Conservation (phyloP, 176 grass and related monocot species). For the Aegilops tauschii region DNA sequence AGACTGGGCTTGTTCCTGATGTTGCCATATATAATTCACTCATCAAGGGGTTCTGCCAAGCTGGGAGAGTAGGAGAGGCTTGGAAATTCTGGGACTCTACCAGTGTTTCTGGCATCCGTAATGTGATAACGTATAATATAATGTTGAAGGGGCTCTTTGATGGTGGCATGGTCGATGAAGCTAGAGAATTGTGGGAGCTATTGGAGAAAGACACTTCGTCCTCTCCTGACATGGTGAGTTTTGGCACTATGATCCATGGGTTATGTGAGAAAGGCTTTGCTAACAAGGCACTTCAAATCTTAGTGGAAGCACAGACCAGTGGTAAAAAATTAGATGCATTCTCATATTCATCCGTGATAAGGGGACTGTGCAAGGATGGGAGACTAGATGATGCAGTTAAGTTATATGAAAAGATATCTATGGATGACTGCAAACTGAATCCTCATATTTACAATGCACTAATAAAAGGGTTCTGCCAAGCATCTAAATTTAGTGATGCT, state of each 20-base stretch:
- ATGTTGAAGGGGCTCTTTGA: slow-evolving; percentile 72
- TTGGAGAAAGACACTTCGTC: slow-evolving; percentile 51
- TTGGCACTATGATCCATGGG: slow-evolving; percentile 80
- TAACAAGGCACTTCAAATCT: slow-evolving; percentile 65
- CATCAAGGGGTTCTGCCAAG: slow-evolving; percentile 68
- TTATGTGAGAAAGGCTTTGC: slow-evolving; percentile 72
- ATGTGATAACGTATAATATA: slow-evolving; percentile 70
- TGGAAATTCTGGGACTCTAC: slow-evolving; percentile 65
- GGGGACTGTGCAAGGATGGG: slow-evolving; percentile 70
- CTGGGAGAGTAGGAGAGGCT: slow-evolving; percentile 39
- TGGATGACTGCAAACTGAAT: slow-evolving; percentile 58
- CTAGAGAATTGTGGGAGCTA: slow-evolving; percentile 42
- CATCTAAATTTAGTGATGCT: slow-evolving; percentile 42
- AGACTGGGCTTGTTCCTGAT: slow-evolving; percentile 69
- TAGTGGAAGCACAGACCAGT: slow-evolving; percentile 43
- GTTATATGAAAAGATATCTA: slow-evolving; percentile 64
- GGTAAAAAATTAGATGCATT: slow-evolving; percentile 59
- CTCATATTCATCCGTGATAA: slow-evolving; percentile 77
- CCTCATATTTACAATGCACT: slow-evolving; percentile 79
- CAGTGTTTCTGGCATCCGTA: slow-evolving; percentile 33
- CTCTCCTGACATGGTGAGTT: slow-evolving; percentile 63
- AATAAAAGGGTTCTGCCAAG: slow-evolving; percentile 70
- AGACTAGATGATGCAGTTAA: slow-evolving; percentile 54
- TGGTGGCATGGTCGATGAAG: slow-evolving; percentile 55
- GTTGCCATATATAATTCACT: slow-evolving; percentile 61